Evolutionary conservation across 768 basidiomycete genomes (phyloP), one percentile per base, ranked within the genome.

Genomic region (Tricholoma hemisulphureum): DNA sequence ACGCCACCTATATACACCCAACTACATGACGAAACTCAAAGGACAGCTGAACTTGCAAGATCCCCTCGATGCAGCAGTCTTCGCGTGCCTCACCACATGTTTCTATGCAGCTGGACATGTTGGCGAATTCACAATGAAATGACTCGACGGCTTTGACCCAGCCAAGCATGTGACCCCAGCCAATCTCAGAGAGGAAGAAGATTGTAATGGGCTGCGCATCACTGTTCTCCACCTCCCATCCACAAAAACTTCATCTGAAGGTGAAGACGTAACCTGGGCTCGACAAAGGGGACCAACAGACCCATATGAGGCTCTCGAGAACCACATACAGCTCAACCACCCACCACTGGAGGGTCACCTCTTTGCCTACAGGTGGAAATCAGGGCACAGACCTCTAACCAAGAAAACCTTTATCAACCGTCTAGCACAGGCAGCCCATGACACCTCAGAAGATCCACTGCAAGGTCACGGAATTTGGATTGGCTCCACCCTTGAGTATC

Each of bases 21-120:
- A 20, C 16, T 41, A 41, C 39, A 41, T 41, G 39, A 41, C 39
- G 20, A 41, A 41, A 41, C 39, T 41, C n/a, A 41, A 41, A 41
- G 39, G 39, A 20, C 39, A 41, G 39, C 37, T 39, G 5, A 39
- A 39, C 11, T 9, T 39, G n/a, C 37, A 39, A 18, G 4, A 5
- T 39, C 37, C 37, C n/a, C 37, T 39, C 37, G n/a, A 39, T 39
- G n/a, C 16, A 4, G 37, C 37, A 39, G 9, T 11, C 16, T 41
- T 41, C 35, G 56, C 64, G 0, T 69, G 66, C 45, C 58, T 72
- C 2, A 63, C 58, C 0, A 60, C 56, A 1, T 18, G 35, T 1
- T 69, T 66, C 55, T 72, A 60, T 26, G 18, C 60, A 1, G 56
- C 54, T 1, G 59, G 57, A 1, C 28, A 59, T 0, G n/a, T n/a